Conservation (phyloP, 2,329 filamentous ascomycete genomes). For the Dactylonectria estremocensis region DNA sequence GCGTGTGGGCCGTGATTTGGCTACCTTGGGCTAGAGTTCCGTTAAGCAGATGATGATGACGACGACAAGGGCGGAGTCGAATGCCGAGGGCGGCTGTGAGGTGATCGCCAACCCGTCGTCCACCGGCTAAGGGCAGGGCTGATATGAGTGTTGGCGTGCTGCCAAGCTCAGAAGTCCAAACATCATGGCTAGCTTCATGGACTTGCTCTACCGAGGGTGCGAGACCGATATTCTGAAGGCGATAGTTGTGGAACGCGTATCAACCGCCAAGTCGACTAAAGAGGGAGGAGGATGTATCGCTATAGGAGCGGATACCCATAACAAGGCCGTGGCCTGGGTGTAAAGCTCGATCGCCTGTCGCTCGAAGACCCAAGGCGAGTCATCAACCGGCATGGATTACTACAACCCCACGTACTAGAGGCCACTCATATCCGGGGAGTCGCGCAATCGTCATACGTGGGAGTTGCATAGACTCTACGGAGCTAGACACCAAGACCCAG, state of each 20-base stretch:
- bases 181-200: background rate
- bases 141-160: slow-evolving; percentile 4
- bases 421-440: slow-evolving; percentile 30
- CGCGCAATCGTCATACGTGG: slow-evolving; percentile 33
- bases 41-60: slow-evolving; percentile 18
- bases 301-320: background rate
- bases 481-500: background rate
- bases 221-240: background rate
- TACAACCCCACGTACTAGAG: slow-evolving; percentile 24
- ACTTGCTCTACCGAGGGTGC: background rate
- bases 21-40: background rate
- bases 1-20: slow-evolving; percentile 15
- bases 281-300: slow-evolving; percentile 1
- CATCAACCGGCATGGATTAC: slow-evolving; percentile 28
- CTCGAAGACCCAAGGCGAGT: slow-evolving; percentile 29
- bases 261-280: background rate
- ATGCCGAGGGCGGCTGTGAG: slow-evolving; percentile 6
- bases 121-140: slow-evolving; percentile 3
- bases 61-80: slow-evolving; percentile 4
- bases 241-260: background rate
- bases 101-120: slow-evolving; percentile 1
- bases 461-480: slow-evolving; percentile 1
- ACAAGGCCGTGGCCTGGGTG: slow-evolving; percentile 12
- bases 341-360: slow-evolving; percentile 16
- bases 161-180: background rate